These are phyloP conservation scores for Rhizopogon sp. DNA, from an alignment of 768 basidiomycete species.

Conservation along the genomic window DNA sequence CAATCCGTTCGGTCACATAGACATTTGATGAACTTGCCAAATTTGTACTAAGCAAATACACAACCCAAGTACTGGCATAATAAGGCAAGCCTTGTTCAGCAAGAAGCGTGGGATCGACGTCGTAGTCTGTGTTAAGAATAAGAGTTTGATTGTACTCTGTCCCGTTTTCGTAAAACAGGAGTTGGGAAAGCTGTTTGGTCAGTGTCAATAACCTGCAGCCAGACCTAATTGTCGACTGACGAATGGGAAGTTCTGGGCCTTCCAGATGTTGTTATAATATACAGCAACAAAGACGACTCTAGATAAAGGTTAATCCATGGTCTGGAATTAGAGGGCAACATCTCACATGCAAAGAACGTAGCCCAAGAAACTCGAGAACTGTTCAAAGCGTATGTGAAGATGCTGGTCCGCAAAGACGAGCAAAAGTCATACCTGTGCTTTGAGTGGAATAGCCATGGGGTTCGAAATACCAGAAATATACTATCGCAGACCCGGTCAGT, in stretches of 20 bases:
- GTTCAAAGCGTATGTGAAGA: not conserved
- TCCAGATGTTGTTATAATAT: constrained; percentile 50
- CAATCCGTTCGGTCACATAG: constrained; percentile 31
- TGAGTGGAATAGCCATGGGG: constrained; percentile 50
- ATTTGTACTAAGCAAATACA: constrained; percentile 32
- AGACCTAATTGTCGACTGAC: constrained; percentile 14
- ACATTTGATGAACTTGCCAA: constrained; percentile 38
- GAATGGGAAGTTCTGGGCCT: constrained; percentile 57
- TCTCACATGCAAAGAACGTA: constrained; percentile 47
- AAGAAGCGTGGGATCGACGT: constrained; percentile 45
- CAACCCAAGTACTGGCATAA: constrained; percentile 23
- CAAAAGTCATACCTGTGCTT: constrained; percentile 33
- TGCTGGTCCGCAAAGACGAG: too few relatives aligned
- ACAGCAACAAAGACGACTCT: constrained; percentile 29
- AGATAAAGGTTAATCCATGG: constrained; percentile 9
- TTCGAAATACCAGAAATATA: constrained; percentile 27
- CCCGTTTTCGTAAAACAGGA: constrained; percentile 47
- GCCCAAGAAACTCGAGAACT: constrained; percentile 44
- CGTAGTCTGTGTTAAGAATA: constrained; percentile 49
- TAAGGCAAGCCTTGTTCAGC: constrained; percentile 33
- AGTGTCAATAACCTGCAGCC: constrained; percentile 3
- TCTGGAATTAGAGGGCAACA: constrained; percentile 7
- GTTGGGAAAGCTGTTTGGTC: constrained; percentile 36
- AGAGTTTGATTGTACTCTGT: constrained; percentile 45
- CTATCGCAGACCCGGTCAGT: constrained; percentile 2